A percentile compares a stretch with the other conserved stretches of the same genome.
These are phyloP conservation scores for Colletotrichum tamarilloi DNA, from an alignment of 2,329 filamentous ascomycete species.

Conservation along the genomic window DNA sequence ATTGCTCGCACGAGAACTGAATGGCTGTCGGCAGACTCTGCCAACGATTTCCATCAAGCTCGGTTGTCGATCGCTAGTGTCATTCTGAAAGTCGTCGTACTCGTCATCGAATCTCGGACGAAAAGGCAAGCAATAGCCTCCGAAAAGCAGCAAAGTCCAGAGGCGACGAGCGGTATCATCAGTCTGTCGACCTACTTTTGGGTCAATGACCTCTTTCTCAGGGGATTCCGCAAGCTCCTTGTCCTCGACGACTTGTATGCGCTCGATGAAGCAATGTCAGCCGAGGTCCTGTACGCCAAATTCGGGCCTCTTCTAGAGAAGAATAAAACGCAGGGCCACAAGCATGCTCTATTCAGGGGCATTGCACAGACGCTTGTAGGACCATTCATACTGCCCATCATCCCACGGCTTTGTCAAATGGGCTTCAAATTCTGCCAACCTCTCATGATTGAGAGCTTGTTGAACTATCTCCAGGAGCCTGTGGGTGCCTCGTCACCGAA, in stretches of 20 bases:
- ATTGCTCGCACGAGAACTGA: slow-evolving; percentile 1
- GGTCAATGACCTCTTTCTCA: slow-evolving; percentile 46
- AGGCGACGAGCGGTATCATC: slow-evolving; percentile 46
- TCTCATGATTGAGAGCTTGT: slow-evolving; percentile 48
- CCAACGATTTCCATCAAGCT: background rate
- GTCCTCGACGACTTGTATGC: slow-evolving; percentile 44
- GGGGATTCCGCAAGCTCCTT: slow-evolving; percentile 45
- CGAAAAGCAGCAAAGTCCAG: slow-evolving; percentile 51
- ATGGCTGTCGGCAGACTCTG: slow-evolving; percentile 13
- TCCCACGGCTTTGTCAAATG: slow-evolving; percentile 43
- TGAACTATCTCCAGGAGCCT: slow-evolving; percentile 43
- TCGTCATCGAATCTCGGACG: slow-evolving; percentile 38
- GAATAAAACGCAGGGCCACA: slow-evolving; percentile 19
- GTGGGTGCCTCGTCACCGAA: slow-evolving; percentile 36
- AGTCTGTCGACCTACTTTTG: slow-evolving; percentile 47
- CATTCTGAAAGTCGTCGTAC: slow-evolving; percentile 36
- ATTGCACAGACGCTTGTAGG: slow-evolving; percentile 43
- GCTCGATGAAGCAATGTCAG: slow-evolving; percentile 19
- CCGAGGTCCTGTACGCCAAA: slow-evolving; percentile 10
- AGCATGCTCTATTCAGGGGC: slow-evolving; percentile 43
- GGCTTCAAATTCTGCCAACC: slow-evolving; percentile 53
- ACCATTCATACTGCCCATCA: slow-evolving; percentile 47
- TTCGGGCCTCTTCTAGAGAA: slow-evolving; percentile 18
- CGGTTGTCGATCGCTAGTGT: slow-evolving; percentile 35
- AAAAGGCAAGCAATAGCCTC: slow-evolving; percentile 30